Conservation (phyloP, 345 rosid genomes). For the Heritiera littoralis region DNA sequence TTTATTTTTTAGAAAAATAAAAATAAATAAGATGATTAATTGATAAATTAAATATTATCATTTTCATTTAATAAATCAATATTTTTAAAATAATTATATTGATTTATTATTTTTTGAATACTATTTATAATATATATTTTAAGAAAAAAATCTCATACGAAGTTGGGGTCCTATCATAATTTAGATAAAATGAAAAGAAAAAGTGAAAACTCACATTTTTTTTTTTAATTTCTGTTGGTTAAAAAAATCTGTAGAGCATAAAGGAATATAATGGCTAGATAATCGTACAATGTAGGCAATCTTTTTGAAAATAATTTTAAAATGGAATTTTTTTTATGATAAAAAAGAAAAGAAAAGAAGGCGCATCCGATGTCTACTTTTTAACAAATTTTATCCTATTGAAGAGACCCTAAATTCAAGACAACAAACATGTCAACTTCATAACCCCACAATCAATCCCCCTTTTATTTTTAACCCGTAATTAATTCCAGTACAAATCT, state of each 20-base stretch:
- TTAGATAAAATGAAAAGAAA: background rate
- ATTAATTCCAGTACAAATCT: background rate
- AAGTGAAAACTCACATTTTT: no score
- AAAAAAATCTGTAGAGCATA: background rate
- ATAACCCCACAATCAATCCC: conserved; percentile 16
- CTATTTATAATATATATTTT: no score
- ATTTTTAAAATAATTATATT: no score
- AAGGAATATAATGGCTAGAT: background rate
- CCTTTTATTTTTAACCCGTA: background rate
- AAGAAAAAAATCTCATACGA: no score
- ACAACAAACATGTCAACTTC: conserved; percentile 27
- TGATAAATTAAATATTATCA: no score
- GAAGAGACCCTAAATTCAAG: conserved; percentile 13
- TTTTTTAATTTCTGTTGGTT: no score
- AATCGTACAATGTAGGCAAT: conserved; percentile 24
- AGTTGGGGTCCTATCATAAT: no score
- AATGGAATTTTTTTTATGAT: background rate
- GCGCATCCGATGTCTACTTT: conserved; percentile 25
- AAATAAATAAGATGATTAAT: no score
- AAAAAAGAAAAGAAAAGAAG: background rate
- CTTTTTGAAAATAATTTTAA: background rate
- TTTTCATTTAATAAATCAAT: no score
- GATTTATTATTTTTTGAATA: no score
- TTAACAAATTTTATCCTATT: background rate
- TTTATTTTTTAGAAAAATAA: no score